These are phyloP conservation scores for Trichophyton simii DNA, from an alignment of 2,329 filamentous ascomycete genomes.

Conservation along the genomic window DNA sequence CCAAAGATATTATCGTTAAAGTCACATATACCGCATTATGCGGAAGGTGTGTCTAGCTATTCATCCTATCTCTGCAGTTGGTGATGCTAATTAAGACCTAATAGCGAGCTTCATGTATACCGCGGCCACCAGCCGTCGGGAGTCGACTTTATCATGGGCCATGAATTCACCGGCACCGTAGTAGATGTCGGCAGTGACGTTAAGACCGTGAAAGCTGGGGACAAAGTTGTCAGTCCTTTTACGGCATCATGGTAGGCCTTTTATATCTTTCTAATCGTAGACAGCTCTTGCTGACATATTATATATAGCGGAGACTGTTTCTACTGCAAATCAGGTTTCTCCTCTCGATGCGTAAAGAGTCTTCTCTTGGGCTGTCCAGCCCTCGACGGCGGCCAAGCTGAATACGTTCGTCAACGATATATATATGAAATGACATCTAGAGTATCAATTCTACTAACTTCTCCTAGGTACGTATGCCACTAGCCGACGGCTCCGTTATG, in stretches of 20 bases:
- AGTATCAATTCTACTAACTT: neutral
- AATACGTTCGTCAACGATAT: conserved; percentile 44
- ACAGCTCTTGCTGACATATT: neutral
- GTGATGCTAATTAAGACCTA: neutral
- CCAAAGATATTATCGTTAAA: conserved; percentile 68
- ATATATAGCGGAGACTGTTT: conserved; percentile 55
- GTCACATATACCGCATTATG: conserved; percentile 75
- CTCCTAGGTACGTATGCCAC: conserved; percentile 54
- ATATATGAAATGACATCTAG: neutral
- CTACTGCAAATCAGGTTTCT: conserved; percentile 66
- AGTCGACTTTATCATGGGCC: conserved; percentile 55
- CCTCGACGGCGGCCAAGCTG: conserved; percentile 69
- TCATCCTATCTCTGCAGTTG: neutral
- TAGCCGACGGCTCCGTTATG: conserved; percentile 69
- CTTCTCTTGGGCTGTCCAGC: conserved; percentile 56
- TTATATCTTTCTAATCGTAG: neutral
- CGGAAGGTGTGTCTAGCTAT: conserved; percentile 53
- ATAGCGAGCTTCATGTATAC: conserved; percentile 72
- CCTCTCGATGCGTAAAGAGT: conserved; percentile 61
- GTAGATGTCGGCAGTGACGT: conserved; percentile 56
- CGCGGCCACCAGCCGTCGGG: conserved; percentile 63
- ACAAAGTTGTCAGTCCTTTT: conserved; percentile 72
- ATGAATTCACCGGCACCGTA: conserved; percentile 74
- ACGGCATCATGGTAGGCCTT: conserved; percentile 56
- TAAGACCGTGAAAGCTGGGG: conserved; percentile 56